Conservation (phyloP, 345 rosid species). For the Garcia nutans region DNA sequence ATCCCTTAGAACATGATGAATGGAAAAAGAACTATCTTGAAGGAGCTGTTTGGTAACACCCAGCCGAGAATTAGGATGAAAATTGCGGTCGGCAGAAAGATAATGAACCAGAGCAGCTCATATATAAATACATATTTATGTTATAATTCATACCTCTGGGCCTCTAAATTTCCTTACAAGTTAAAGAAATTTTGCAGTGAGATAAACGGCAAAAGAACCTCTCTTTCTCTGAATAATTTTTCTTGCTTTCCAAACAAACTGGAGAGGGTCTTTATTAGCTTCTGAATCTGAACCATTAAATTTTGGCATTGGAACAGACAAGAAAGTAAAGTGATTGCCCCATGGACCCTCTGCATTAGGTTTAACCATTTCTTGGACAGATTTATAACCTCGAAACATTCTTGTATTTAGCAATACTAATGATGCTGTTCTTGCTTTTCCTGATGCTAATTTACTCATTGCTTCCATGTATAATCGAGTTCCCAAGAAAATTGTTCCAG, state of each 20-base stretch:
- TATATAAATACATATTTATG: too few relatives aligned
- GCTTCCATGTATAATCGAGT: constrained; percentile 47
- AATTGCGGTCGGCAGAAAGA: too few relatives aligned
- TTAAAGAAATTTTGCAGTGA: constrained; percentile 31
- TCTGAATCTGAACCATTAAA: constrained; percentile 10
- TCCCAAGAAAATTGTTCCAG: constrained; percentile 46
- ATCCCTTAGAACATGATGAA: too few relatives aligned
- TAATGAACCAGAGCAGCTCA: too few relatives aligned
- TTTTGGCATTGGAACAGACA: constrained; percentile 32
- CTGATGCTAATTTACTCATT: constrained; percentile 15
- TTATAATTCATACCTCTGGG: constrained; percentile 31
- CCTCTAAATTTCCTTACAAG: constrained; percentile 29
- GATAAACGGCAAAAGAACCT: constrained; percentile 26
- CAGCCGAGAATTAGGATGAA: too few relatives aligned
- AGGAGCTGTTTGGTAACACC: too few relatives aligned
- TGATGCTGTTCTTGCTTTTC: constrained; percentile 31
- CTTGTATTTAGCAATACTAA: constrained; percentile 50
- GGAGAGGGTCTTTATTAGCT: constrained; percentile 27
- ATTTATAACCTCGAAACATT: constrained; percentile 38
- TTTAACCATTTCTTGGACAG: constrained; percentile 44
- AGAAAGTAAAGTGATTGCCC: constrained; percentile 47
- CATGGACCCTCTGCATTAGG: constrained; percentile 38
- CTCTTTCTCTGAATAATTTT: constrained; percentile 32
- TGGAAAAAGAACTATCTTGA: too few relatives aligned
- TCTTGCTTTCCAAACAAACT: constrained; percentile 34